Conservation (phyloP, 148 eudicot genomes). For the Fagopyrum esculentum region DNA sequence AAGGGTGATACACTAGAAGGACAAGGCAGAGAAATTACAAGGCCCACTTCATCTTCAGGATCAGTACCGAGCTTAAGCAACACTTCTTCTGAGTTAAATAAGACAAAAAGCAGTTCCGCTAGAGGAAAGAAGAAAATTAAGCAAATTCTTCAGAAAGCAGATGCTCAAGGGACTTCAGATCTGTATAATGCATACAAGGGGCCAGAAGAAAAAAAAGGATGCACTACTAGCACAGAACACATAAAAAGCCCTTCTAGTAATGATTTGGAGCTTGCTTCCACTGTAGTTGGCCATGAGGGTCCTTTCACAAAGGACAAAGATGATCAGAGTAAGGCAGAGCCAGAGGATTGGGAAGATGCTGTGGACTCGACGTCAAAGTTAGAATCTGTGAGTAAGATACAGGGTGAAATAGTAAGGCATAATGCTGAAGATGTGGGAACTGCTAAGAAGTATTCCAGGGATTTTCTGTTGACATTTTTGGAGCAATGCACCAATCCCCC, state of each 20-base stretch:
- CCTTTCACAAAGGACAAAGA: constrained; percentile 20
- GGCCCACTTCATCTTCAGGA: constrained; percentile 35
- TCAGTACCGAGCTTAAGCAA: constrained; percentile 14
- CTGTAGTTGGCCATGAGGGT: constrained; percentile 15
- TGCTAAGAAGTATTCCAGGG: constrained; percentile 65
- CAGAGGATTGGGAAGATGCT: constrained; percentile 98
- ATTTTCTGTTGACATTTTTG: constrained; percentile 71
- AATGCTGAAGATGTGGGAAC: constrained; percentile 32
- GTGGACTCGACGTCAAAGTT: constrained; percentile 70
- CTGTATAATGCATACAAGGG: constrained; percentile 83
- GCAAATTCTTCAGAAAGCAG: constrained; percentile 66
- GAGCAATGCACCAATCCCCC: constrained; percentile 58
- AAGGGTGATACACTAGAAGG: not conserved
- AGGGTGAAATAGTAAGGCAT: constrained; percentile 16
- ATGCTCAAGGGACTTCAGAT: constrained; percentile 72
- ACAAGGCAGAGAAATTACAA: constrained; percentile 2
- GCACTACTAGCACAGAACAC: constrained; percentile 16
- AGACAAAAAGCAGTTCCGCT: constrained; percentile 29
- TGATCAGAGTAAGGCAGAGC: constrained; percentile 46
- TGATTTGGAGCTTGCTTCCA: constrained; percentile 18
- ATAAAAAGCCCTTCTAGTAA: constrained; percentile 20
- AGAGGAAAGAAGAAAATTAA: constrained; percentile 58
- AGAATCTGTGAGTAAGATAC: constrained; percentile 27
- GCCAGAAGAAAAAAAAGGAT: constrained; percentile 67
- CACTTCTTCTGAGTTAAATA: constrained; percentile 31